Conservation (phyloP, 176 grass and related monocot species). For the Olyra latifolia region DNA sequence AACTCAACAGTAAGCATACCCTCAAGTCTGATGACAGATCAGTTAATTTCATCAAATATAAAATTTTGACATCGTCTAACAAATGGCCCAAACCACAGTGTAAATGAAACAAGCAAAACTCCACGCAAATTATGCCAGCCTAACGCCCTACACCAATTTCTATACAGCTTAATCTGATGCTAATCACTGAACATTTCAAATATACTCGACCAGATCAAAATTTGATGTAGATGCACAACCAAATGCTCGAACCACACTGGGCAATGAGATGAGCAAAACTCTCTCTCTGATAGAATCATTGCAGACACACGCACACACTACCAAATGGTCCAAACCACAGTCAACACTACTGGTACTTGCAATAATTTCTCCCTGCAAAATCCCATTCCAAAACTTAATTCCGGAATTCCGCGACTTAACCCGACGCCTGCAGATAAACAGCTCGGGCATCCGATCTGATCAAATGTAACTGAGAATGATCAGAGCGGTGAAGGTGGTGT, state of each 20-base stretch:
- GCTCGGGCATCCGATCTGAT: not conserved
- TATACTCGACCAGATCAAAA: not conserved
- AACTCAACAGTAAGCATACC: not conserved
- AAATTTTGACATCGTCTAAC: not conserved
- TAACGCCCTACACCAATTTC: not conserved
- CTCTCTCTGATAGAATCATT: not conserved
- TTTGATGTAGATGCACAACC: not conserved
- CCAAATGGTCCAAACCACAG: not conserved
- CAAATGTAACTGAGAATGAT: not conserved
- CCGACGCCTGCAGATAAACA: not conserved
- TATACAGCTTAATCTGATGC: not conserved
- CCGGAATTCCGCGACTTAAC: not conserved
- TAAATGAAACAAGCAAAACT: conserved; percentile 6
- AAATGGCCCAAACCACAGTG: not conserved
- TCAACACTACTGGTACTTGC: not conserved
- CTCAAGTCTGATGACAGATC: not conserved
- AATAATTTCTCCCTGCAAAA: not conserved
- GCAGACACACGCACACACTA: not conserved
- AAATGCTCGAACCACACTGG: not conserved
- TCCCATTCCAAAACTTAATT: not conserved
- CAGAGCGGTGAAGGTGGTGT: not conserved
- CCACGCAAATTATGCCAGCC: not conserved
- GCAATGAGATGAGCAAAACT: not conserved
- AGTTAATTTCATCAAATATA: not conserved
- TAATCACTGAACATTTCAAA: not conserved